Evolutionary conservation across 768 basidiomycete species (phyloP).

Genomic region (Pulveroboletus sp.): DNA sequence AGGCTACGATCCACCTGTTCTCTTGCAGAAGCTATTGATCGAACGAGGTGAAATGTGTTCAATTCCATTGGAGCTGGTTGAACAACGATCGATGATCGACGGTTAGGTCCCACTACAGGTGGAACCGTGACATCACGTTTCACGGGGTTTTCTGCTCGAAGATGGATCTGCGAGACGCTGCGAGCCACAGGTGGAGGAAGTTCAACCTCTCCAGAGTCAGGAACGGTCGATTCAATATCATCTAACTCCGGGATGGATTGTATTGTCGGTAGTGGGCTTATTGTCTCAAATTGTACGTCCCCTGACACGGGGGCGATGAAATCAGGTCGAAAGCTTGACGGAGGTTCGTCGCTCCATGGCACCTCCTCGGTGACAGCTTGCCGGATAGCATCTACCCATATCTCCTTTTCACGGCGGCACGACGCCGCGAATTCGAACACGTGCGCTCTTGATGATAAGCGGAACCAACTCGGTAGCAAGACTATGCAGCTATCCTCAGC

Average conservation of each 20-base stretch:
- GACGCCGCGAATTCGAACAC: conserved; percentile 84
- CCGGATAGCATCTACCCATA: conserved; percentile 76
- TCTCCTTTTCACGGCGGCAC: conserved; percentile 75
- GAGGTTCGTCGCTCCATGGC: conserved; percentile 56
- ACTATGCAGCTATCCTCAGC: conserved; percentile 39
- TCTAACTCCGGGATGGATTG: conserved; percentile 52
- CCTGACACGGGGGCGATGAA: conserved; percentile 32
- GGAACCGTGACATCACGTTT: conserved; percentile 18
- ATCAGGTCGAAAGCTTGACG: conserved; percentile 54
- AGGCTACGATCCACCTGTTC: conserved; percentile 72
- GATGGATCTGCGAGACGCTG: conserved; percentile 16
- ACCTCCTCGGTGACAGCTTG: conserved; percentile 41
- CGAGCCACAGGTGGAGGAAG: conserved; percentile 1
- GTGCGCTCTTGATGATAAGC: conserved; percentile 62
- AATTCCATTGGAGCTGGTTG: conserved; percentile 50
- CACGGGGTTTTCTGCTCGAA: conserved; percentile 11
- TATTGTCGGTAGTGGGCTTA: conserved; percentile 47
- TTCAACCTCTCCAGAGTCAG: conserved; percentile 2
- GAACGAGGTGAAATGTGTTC: conserved; percentile 59
- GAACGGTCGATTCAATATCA: conserved; percentile 9
- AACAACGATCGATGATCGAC: conserved; percentile 56
- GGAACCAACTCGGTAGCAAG: conserved; percentile 76
- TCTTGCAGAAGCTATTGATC: conserved; percentile 61
- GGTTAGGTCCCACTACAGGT: conserved; percentile 34
- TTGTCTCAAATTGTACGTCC: conserved; percentile 38